Conservation (phyloP, 108 stramenopile species). For the Fistulifera pelliculosa region DNA sequence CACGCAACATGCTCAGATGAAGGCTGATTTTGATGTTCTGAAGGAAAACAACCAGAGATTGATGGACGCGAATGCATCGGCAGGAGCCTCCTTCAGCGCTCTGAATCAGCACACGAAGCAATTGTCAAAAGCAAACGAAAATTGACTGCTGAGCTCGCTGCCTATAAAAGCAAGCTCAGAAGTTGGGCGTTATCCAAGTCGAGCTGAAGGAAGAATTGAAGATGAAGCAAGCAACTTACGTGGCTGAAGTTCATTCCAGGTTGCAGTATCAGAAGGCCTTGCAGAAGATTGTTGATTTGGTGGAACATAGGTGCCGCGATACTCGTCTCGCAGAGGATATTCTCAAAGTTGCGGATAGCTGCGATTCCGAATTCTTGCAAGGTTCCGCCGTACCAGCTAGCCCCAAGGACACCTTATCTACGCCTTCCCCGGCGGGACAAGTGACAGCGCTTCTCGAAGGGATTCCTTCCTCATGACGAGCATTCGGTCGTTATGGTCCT, state of each 20-base stretch:
- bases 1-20: slow-evolving; percentile 41
- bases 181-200: slow-evolving; percentile 25
- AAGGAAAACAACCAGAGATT: slow-evolving; percentile 59
- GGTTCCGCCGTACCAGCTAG: neutral
- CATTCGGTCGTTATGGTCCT: slow-evolving; percentile 9
- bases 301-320: slow-evolving; percentile 46
- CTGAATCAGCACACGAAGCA: slow-evolving; percentile 66
- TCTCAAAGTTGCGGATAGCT: slow-evolving; percentile 31
- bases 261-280: slow-evolving; percentile 44
- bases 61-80: slow-evolving; percentile 69
- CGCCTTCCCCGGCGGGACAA: neutral
- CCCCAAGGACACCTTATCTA: neutral
- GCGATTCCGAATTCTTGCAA: slow-evolving; percentile 25
- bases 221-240: slow-evolving; percentile 60
- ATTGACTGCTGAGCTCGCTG: slow-evolving; percentile 30
- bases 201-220: slow-evolving; percentile 64
- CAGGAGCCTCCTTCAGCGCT: slow-evolving; percentile 57
- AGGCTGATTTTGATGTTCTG: slow-evolving; percentile 50
- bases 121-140: slow-evolving; percentile 34
- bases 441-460: neutral
- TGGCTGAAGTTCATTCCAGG: slow-evolving; percentile 59
- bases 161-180: slow-evolving; percentile 27
- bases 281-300: slow-evolving; percentile 33
- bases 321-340: slow-evolving; percentile 44
- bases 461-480: slow-evolving; percentile 4